Evolutionary conservation across 352 stramenopile species (phyloP), one percentile per base, ranked within the genome.

Genomic region (Pythium sp.): DNA sequence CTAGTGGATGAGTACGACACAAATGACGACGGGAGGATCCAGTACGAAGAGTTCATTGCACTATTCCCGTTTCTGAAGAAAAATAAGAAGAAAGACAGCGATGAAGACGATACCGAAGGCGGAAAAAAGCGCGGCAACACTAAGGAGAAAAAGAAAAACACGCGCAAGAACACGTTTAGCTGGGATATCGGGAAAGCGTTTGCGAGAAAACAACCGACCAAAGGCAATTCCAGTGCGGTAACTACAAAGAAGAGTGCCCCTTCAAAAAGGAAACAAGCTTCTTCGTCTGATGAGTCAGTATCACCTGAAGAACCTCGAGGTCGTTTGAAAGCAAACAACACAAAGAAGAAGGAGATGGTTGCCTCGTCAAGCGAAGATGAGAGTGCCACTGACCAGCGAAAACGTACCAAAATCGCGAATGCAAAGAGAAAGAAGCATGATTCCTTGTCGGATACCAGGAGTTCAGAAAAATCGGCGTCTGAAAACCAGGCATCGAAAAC

Each of bases 161-260:
- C 80, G 56, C 72, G 88, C 5, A 70, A 83, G 5, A 92, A 92
- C 41, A 88, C 83, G 0, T 92, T 87, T 51, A 90, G 83, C 26
- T 92, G 83, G 83, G 83, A 81, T 0, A 92, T 92, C 53, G 69
- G 68, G 2, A 92, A 90, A 53, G 83, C 83, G 3, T 92, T 92
- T 71, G 81, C 78, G 26, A 59, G 78, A 32, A 92, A 92, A 43
- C 76, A 89, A 49, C 62, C 62, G 9, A 55, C 71, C 5, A 70
- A 69, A 70, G 46, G 32, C 7, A 62, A 24, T 12, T 24, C 63
- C 62, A 75, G 36, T 20, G 49, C n/a, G 2, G 22, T 9, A 24
- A 57, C 41, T 7, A 46, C 26, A 57, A 61, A 55, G 49, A 66
- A 66, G 43, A 70, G 61, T 26, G n/a, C 28, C 22, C 20, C 28